Evolutionary conservation across 306 rosid genomes (phyloP), one percentile per base, ranked within the genome.

Genomic region (Rubus parviflorus): DNA sequence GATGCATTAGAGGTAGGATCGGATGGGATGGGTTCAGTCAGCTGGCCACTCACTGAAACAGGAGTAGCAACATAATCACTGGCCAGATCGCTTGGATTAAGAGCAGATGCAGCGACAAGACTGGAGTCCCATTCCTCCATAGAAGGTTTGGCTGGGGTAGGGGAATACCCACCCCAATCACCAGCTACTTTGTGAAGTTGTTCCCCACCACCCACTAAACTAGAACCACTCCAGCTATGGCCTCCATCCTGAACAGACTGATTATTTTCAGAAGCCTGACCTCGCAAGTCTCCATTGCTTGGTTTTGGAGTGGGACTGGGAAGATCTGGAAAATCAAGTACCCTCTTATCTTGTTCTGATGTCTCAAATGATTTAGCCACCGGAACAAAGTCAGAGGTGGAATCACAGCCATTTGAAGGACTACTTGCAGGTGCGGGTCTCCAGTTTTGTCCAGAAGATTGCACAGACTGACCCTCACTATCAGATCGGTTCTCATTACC

Each of bases 391-490:
- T 72, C 69, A 8, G 85, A 53, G 17, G 81, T 81, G 67, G 89
- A 77, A 85, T 80, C 89, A 81, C 74, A 56, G 78, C 87, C 85
- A 54, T 65, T 72, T 58, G 91, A 78, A 79, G 89, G 82, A 80
- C 77, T 76, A 70, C 65, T 65, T 54, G 68, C 81, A 20, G 66
- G 72, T 54, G 86, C 87, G 78, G 79, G 76, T 22, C 68, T 86
- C 92, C 89, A 89, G 89, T 84, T 93, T 75, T 87, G 92, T 17
- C 86, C 89, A 58, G 94, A 86, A 81, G 97, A 91, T 78, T 90
- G 98, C 56, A 92, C 80, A 0, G 94, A 87, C 81, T 89, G 89
- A 25, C 85, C 93, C 72, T 93, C 94, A 70, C 88, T 83, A 66
- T 89, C 93, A 12, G 90, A 87, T 67, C 72, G 95, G 72, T 89